Conservation (phyloP, 192 early-diverging fungal species). For the Entomortierella chlamydospora region DNA sequence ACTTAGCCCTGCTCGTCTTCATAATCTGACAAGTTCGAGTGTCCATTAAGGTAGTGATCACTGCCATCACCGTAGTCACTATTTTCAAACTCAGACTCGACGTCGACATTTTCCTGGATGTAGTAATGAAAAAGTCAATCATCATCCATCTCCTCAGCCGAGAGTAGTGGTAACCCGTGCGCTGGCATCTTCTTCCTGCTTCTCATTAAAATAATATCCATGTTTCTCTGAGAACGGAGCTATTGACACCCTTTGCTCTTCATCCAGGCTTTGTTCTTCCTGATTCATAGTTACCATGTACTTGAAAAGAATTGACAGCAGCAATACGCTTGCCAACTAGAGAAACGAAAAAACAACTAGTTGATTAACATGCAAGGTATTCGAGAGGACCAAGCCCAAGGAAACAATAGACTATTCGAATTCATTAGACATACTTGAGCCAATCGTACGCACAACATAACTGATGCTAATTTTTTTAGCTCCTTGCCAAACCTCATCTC, state of each 20-base stretch:
- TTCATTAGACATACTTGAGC: too few species aligned
- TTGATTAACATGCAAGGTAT: too few species aligned
- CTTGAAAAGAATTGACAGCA: slow-evolving; percentile 35
- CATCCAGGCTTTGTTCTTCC: slow-evolving; percentile 4
- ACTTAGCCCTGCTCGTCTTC: neutral
- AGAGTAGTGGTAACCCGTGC: slow-evolving; percentile 20
- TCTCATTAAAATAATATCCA: slow-evolving; percentile 15
- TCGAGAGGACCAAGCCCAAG: too few species aligned
- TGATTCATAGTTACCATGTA: slow-evolving; percentile 16
- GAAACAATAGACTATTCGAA: too few species aligned
- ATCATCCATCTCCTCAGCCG: slow-evolving; percentile 4
- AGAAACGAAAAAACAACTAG: too few species aligned
- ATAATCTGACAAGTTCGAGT: neutral
- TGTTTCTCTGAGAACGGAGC: neutral
- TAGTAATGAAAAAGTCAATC: neutral
- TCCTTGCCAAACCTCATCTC: slow-evolving; percentile 17
- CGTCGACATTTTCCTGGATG: neutral
- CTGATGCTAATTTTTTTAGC: slow-evolving; percentile 2
- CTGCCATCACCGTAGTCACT: neutral
- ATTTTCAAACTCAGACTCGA: neutral
- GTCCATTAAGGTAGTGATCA: neutral
- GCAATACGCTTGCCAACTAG: slow-evolving; percentile 29
- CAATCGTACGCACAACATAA: slow-evolving; percentile 25
- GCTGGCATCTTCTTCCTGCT: slow-evolving; percentile 17
- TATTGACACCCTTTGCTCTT: neutral